A percentile compares a stretch with the other conserved stretches of the same genome.
phyloP scores from a whole-genome alignment of 179 eudicot genomes.

The Spergularia azorica region DNA sequence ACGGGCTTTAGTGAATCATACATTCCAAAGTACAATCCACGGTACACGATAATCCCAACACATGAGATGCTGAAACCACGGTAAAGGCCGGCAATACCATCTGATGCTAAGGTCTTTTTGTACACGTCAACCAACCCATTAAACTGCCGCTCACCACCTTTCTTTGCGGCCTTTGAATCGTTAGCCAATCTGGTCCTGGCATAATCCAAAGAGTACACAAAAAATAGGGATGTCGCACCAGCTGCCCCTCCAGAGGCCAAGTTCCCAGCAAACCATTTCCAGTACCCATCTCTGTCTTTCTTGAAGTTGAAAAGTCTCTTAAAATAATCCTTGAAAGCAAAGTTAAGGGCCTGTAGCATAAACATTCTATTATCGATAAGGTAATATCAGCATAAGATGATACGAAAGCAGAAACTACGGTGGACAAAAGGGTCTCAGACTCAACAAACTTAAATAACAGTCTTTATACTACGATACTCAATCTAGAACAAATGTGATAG shows the following conservation, averaged over 20 bases:
- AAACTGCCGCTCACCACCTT: slow-evolving; percentile 67
- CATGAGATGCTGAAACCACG: slow-evolving; percentile 74
- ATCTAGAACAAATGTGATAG: neutral
- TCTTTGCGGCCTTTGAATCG: slow-evolving; percentile 63
- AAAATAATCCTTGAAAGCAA: slow-evolving; percentile 70
- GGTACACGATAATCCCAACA: slow-evolving; percentile 66
- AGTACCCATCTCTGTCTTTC: slow-evolving; percentile 66
- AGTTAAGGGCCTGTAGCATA: slow-evolving; percentile 55
- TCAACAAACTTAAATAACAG: neutral
- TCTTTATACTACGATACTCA: neutral
- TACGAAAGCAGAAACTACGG: neutral
- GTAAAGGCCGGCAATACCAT: slow-evolving; percentile 68
- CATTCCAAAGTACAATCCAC: slow-evolving; percentile 70
- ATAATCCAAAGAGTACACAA: slow-evolving; percentile 66
- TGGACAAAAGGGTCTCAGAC: neutral
- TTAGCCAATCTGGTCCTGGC: slow-evolving; percentile 67
- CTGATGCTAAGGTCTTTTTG: slow-evolving; percentile 57
- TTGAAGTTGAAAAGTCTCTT: slow-evolving; percentile 66
- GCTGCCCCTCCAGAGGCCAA: slow-evolving; percentile 73
- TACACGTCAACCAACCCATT: slow-evolving; percentile 69
- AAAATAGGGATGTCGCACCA: slow-evolving; percentile 69
- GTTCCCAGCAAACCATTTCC: slow-evolving; percentile 78
- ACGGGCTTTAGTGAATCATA: slow-evolving; percentile 72
- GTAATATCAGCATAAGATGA: neutral
- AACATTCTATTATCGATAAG: neutral